Base-by-base conservation (phyloP, 345 rosid genomes). In the Rhizophora apiculata region DNA sequence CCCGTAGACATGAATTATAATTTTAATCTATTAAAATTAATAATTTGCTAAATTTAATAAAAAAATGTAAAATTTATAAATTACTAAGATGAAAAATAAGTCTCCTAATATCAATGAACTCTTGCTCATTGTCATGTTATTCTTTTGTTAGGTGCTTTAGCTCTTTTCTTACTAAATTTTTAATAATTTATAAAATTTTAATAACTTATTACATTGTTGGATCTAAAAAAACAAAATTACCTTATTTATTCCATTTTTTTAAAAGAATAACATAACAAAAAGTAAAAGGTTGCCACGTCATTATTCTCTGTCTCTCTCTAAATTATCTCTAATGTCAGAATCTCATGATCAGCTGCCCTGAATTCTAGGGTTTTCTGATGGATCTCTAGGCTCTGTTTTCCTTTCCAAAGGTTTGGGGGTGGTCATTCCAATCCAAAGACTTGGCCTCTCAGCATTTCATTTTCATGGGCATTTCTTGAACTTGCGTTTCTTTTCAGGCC, bases 351-450 rank as follows among this genome's bases (percentile, higher is more conserved):
- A 65, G 60, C 67, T 56, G 48, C 77, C 55, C 83, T 75, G 69
- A 73, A 75, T 71, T 71, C 69, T 71, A 75, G 85, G 82, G 84
- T 73, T 84, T 76, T 68, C 49, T 55, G 64, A 79, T 77, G 86
- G 71, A 67, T 68, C 78, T 72, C 58, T 74, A 56, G 77, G 77
- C 54, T 30, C 37, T 57, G 31, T 53, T 39, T 36, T 9, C 7
- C 62, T 37, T 63, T 22, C 31, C 26, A 26, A 37, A 39, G 13
- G 5, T 6, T 62, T 10, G 46, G 16, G 46, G 46, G 15, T 39
- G 16, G 15, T 39, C 46, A n/a, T 22, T 36, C 32, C 46, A 53
- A 62, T 36, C 18, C 46, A 53, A 62, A 63, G 54, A 46, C 59
- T 72, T 24, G 16, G 31, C 27, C 65, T 57, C 53, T 63, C 51